Base-by-base conservation (phyloP, 2,329 filamentous ascomycete genomes). In the Fusarium haematococcum region DNA sequence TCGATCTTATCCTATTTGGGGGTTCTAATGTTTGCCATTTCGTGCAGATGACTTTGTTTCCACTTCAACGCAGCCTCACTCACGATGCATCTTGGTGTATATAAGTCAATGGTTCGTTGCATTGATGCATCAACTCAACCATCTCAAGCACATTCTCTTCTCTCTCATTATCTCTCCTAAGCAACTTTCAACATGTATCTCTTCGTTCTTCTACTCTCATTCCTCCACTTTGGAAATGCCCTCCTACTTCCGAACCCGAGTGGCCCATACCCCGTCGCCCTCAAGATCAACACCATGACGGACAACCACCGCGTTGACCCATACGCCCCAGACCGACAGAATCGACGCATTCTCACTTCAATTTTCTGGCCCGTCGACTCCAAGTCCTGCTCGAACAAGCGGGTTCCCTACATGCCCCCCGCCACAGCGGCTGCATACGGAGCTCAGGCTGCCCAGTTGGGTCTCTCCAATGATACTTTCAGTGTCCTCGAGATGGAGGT, bases 401-500 rank as follows among this genome's bases (percentile, higher is more conserved):
- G 23, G 0, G 65, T 79, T 0, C 71, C 81, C 2, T 84, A 84
- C 71, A 83, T 84, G 83, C 78, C 82, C 0, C 80, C 81, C 0
- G 69, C 69, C 0, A 80, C 82, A 0, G 81, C 83, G 0, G 70
- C 75, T 5, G 69, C 58, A 0, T 83, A 84, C 30, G 81, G 80
- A 2, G 35, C 68, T 4, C 69, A 76, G 23, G 81, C 75, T 0
- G 69, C 69, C 5, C 58, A 69, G 7, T 6, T 79, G 6, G 83
- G 82, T 6, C 67, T 84, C 4, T 76, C 81, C 1, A 79, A 79
- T 3, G 77, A 78, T 5, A 79, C 81, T 0, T 83, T 82, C 52
- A 54, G 73, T 2, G 56, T 57, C 2, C 68, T 83, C 0, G 63
- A 78, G 37, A 69, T 83, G 32, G 70, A 79, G 2, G 70, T 79